These are phyloP conservation scores for Metarhizium anisopliae DNA, from an alignment of 2,329 filamentous ascomycete species.

Conservation along the genomic window DNA sequence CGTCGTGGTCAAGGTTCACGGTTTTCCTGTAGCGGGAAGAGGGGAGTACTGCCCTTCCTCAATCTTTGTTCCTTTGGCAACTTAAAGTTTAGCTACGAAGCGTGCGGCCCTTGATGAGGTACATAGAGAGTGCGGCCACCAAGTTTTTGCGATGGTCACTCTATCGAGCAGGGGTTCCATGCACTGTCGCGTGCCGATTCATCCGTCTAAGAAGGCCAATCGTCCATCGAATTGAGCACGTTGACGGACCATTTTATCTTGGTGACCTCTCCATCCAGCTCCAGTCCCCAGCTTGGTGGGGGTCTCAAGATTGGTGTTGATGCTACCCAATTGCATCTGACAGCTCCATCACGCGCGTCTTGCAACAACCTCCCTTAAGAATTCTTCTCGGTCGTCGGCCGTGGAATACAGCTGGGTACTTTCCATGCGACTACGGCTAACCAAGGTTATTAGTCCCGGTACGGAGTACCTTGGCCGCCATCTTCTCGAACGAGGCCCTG, in stretches of 20 bases:
- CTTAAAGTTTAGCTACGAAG: too few species aligned
- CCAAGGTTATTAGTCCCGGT: not conserved
- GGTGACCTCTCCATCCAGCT: not conserved
- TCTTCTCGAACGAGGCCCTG: not conserved
- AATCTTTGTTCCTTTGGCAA: too few species aligned
- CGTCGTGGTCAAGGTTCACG: too few species aligned
- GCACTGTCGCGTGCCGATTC: constrained; percentile 6
- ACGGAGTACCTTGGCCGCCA: not conserved
- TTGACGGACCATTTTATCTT: not conserved
- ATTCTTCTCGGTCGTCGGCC: not conserved
- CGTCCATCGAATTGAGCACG: constrained; percentile 4
- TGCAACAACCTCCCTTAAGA: not conserved
- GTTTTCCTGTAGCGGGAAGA: too few species aligned
- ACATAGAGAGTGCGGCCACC: not conserved
- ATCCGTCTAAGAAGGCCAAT: constrained; percentile 5
- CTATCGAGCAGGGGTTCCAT: not conserved
- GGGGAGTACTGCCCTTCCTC: too few species aligned
- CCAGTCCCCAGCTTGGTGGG: not conserved
- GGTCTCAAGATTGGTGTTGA: not conserved
- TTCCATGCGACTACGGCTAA: not conserved
- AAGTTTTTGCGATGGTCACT: not conserved
- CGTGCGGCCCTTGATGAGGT: not conserved
- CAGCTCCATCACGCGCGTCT: constrained; percentile 1
- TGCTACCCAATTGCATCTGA: constrained; percentile 1
- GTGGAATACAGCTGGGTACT: not conserved